A percentile compares a stretch with the other conserved stretches of the same genome.
Conservation (phyloP, 2,329 filamentous ascomycete genomes). For the Dactylellina drechsleri region DNA sequence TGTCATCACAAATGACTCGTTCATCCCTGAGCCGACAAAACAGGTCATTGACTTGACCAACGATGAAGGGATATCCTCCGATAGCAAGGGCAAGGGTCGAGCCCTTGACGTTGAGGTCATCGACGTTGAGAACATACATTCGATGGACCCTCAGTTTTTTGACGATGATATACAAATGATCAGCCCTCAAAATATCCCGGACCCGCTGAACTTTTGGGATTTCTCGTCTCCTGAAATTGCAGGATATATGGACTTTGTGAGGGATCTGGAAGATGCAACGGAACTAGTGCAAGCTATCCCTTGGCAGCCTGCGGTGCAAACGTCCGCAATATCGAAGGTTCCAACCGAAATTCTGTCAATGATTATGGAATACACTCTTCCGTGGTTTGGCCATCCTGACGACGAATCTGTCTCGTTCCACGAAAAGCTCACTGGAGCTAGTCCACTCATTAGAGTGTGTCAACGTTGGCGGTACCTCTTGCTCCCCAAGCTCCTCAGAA, state of each 20-base stretch:
- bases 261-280: conserved; percentile 20
- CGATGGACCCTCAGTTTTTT: conserved; percentile 23
- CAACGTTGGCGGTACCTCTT: conserved; percentile 28
- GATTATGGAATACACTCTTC: conserved; percentile 25
- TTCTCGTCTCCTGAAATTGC: conserved; percentile 7
- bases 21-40: conserved; percentile 5
- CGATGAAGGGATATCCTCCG: conserved; percentile 1
- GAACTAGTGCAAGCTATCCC: conserved; percentile 1
- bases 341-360: conserved; percentile 24
- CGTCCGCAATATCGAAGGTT: conserved; percentile 13
- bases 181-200: neutral
- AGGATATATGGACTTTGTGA: conserved; percentile 25
- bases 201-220: neutral
- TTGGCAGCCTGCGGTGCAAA: conserved; percentile 21
- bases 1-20: conserved; percentile 8
- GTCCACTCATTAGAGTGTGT: conserved; percentile 25
- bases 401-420: conserved; percentile 8
- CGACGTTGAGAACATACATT: conserved; percentile 17
- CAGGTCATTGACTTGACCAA: conserved; percentile 29
- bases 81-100: conserved; percentile 11
- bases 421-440: conserved; percentile 6
- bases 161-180: conserved; percentile 25
- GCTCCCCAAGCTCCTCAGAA: conserved; percentile 28
- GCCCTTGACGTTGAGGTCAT: conserved; percentile 5
- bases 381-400: neutral